Percentiles rank a stretch among this genome's conserved stretches.
Evolutionary conservation across 2,329 filamentous ascomycete genomes (phyloP).

Genomic region (Ambrosiella beaveri): DNA sequence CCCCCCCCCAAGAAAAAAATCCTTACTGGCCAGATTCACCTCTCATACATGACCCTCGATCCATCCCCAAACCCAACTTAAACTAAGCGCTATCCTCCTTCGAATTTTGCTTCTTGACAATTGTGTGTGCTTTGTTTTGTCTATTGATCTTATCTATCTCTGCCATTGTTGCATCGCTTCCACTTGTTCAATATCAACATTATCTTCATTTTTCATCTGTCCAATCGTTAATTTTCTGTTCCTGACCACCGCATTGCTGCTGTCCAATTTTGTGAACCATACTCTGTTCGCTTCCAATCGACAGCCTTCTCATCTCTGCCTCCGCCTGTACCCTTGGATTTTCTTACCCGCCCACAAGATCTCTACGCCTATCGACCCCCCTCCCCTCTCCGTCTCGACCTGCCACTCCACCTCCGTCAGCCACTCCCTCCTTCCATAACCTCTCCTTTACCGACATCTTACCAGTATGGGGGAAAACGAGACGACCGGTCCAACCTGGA

Average conservation of each 20-base stretch:
- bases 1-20: neutral
- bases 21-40: neutral
- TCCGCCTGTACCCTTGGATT: neutral
- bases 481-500: conserved; percentile 90
- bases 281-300: neutral
- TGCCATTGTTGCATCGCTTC: neutral
- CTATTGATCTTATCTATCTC: neutral
- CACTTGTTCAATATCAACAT: neutral
- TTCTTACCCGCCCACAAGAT: neutral
- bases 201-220: neutral
- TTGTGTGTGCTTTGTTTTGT: conserved; percentile 4
- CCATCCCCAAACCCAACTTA: neutral
- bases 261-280: no score
- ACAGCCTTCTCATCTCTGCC: conserved; percentile 2
- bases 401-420: neutral
- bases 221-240: neutral
- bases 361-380: neutral
- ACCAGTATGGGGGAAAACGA: conserved; percentile 89
- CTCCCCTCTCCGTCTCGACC: neutral
- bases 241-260: no score
- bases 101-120: neutral
- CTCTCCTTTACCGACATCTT: conserved; percentile 40
- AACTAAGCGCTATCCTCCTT: neutral
- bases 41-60: neutral
- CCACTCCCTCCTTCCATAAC: neutral